phyloP scores from a whole-genome alignment of 164 flowering plant genomes.

The Santalum album region DNA sequence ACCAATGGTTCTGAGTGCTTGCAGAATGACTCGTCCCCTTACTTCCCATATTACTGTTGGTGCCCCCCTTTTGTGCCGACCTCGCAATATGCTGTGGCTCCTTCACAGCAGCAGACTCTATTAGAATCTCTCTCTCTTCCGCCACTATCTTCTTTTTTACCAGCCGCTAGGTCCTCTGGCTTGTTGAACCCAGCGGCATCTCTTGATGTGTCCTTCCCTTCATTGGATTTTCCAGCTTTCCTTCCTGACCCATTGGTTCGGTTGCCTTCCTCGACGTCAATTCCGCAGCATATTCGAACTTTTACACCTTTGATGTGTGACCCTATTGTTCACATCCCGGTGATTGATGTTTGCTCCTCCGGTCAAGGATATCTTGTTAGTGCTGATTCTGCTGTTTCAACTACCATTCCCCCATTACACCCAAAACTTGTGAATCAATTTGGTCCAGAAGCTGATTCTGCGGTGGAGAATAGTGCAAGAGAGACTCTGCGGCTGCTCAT shows the following conservation, averaged over 20 bases:
- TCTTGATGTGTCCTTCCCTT: slow-evolving; percentile 26
- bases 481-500: slow-evolving; percentile 81
- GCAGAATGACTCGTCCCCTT: slow-evolving; percentile 20
- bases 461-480: slow-evolving; percentile 76
- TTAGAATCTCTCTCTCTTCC: slow-evolving; percentile 40
- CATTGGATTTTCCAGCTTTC: slow-evolving; percentile 55
- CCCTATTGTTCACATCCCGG: slow-evolving; percentile 88
- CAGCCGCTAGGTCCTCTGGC: slow-evolving; percentile 31
- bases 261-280: slow-evolving; percentile 32
- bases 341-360: slow-evolving; percentile 80
- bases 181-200: slow-evolving; percentile 24
- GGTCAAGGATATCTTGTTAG: slow-evolving; percentile 92
- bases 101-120: slow-evolving; percentile 34
- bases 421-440: slow-evolving; percentile 42
- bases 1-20: slow-evolving; percentile 18
- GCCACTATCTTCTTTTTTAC: slow-evolving; percentile 46
- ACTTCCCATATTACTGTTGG: slow-evolving; percentile 82
- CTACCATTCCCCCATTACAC: slow-evolving; percentile 51
- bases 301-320: slow-evolving; percentile 86
- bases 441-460: slow-evolving; percentile 48
- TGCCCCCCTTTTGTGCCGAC: slow-evolving; percentile 60
- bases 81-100: slow-evolving; percentile 25
- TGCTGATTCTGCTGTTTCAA: slow-evolving; percentile 65
- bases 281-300: slow-evolving; percentile 64
- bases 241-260: slow-evolving; percentile 56